A percentile compares a stretch with the other conserved stretches of the same genome.
Evolutionary conservation across 352 stramenopile species (phyloP).

Genomic region (Elongisporangium prolatum): DNA sequence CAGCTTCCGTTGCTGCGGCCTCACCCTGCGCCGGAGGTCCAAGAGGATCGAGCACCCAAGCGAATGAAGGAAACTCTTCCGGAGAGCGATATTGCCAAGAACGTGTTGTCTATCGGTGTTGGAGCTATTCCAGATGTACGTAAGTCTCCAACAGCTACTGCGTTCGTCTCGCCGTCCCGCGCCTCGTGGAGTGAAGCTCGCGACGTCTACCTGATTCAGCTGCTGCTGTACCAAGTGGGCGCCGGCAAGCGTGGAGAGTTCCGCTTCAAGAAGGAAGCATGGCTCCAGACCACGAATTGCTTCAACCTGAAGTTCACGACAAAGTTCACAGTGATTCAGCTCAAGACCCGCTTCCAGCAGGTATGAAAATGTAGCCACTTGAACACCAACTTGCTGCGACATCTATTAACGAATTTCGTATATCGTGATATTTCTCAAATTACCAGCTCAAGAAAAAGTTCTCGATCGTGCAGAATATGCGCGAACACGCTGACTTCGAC

Average conservation of each 20-base stretch:
- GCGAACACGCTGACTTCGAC: neutral
- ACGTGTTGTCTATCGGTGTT: neutral
- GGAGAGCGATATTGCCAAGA: neutral
- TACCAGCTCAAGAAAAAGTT: neutral
- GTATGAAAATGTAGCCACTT: neutral
- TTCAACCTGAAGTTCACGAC: neutral
- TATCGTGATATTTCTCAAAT: neutral
- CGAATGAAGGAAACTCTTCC: neutral
- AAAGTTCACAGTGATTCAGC: neutral
- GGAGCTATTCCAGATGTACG: neutral
- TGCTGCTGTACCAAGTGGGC: neutral
- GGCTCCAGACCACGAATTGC: constrained; percentile 1
- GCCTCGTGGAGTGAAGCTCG: neutral
- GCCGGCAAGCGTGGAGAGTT: neutral
- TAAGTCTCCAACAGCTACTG: neutral
- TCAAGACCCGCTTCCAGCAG: neutral
- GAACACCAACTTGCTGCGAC: neutral
- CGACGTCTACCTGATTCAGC: neutral
- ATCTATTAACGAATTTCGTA: neutral
- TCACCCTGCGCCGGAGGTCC: neutral
- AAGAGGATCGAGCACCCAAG: neutral
- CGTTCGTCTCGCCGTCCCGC: neutral
- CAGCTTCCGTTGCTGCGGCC: neutral
- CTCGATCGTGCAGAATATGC: neutral
- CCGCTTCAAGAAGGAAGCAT: neutral